Percentiles rank a stretch among this genome's conserved stretches.
These are phyloP conservation scores for Lachnellula cervina DNA, from an alignment of 2,329 filamentous ascomycete genomes.

Conservation along the genomic window DNA sequence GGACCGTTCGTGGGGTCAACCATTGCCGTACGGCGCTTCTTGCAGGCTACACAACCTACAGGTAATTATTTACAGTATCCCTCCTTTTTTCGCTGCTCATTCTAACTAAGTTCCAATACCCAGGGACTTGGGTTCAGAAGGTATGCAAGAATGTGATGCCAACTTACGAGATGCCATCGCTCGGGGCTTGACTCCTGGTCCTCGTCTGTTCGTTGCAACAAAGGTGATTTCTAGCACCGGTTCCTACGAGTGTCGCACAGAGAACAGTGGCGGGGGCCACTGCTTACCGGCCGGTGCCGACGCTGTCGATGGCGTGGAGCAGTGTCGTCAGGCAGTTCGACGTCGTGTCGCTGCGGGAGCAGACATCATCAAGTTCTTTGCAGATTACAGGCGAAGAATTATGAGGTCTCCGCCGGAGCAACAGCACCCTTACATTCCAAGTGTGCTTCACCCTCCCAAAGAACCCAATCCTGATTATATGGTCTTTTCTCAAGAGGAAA, in stretches of 20 bases:
- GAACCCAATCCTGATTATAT: constrained; percentile 39
- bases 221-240: constrained; percentile 45
- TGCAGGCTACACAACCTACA: constrained; percentile 54
- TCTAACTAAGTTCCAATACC: too few species aligned
- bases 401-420: constrained; percentile 38
- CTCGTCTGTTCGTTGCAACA: constrained; percentile 51
- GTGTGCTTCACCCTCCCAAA: constrained; percentile 27
- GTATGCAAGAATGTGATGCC: constrained; percentile 45
- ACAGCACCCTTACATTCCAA: constrained; percentile 11
- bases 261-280: constrained; percentile 36
- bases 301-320: constrained; percentile 43
- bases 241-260: constrained; percentile 40
- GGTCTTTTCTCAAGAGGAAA: constrained; percentile 45
- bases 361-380: constrained; percentile 49
- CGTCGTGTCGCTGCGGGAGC: constrained; percentile 44
- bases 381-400: constrained; percentile 42
- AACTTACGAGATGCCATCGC: constrained; percentile 50
- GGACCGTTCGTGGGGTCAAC: constrained; percentile 49
- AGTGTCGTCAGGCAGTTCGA: constrained; percentile 42
- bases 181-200: constrained; percentile 48
- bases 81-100: too few species aligned
- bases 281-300: constrained; percentile 37
- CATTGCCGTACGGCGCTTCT: constrained; percentile 48
- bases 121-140: constrained; percentile 51
- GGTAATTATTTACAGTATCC: too few species aligned